A percentile compares a stretch with the other conserved stretches of the same genome.
Evolutionary conservation across 768 basidiomycete species (phyloP).

Genomic region (Boletus coccyginus): DNA sequence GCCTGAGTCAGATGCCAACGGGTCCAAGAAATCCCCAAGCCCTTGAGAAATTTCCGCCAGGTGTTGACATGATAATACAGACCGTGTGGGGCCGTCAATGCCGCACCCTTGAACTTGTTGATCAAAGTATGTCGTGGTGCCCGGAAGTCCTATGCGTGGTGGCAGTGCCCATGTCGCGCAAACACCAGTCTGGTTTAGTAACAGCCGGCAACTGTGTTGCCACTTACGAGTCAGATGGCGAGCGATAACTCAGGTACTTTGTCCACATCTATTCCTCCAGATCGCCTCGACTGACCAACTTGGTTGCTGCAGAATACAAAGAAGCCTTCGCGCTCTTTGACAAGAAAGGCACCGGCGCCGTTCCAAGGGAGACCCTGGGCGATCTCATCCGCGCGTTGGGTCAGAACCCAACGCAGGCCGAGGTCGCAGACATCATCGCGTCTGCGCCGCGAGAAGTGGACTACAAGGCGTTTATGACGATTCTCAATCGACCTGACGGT

Average conservation of each 20-base stretch:
- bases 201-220: background rate
- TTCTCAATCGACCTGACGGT: slow-evolving; percentile 93
- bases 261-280: background rate
- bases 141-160: too few relatives aligned
- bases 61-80: too few relatives aligned
- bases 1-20: too few relatives aligned
- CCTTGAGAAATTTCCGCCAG: too few relatives aligned
- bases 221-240: slow-evolving; percentile 22
- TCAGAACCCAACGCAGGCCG: slow-evolving; percentile 99
- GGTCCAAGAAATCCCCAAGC: too few relatives aligned
- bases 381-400: slow-evolving; percentile 92
- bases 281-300: slow-evolving; percentile 3
- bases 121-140: too few relatives aligned
- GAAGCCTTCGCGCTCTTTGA: slow-evolving; percentile 98
- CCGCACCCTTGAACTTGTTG: too few relatives aligned
- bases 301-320: slow-evolving; percentile 71
- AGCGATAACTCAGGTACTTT: slow-evolving; percentile 52
- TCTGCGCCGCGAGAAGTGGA: slow-evolving; percentile 82
- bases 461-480: slow-evolving; percentile 86
- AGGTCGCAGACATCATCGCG: slow-evolving; percentile 80
- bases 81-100: too few relatives aligned
- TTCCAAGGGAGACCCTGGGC: slow-evolving; percentile 84
- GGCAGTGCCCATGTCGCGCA: too few relatives aligned
- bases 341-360: slow-evolving; percentile 90
- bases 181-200: too few relatives aligned